Evolutionary conservation across 2,329 filamentous ascomycete species (phyloP).

Genomic region (Laburnicola sp.): DNA sequence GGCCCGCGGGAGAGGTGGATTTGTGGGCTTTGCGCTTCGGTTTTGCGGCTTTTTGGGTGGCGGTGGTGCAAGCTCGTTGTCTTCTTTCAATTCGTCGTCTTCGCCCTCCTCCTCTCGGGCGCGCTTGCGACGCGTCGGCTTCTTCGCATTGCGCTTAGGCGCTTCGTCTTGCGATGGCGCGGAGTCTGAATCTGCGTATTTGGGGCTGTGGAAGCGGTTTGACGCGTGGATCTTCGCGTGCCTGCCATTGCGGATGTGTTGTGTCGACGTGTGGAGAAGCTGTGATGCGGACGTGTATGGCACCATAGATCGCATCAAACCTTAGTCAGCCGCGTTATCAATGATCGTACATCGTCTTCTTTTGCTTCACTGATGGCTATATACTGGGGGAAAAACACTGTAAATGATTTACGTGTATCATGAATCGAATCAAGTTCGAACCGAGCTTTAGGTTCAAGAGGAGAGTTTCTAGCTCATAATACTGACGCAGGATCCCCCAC

Average conservation of each 20-base stretch:
- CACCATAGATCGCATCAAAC: too few species aligned
- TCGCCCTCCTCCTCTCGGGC: constrained; percentile 23
- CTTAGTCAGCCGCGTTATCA: too few species aligned
- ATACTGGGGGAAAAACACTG: too few species aligned
- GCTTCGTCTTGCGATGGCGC: constrained; percentile 18
- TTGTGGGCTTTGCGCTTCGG: constrained; percentile 11
- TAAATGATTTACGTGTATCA: too few species aligned
- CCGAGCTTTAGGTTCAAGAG: too few species aligned
- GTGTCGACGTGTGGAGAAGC: not conserved
- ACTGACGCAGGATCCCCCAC: too few species aligned
- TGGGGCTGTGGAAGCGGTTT: constrained; percentile 17
- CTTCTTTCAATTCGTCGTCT: constrained; percentile 10
- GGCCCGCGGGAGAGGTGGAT: constrained; percentile 13
- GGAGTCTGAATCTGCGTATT: constrained; percentile 26
- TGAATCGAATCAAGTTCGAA: too few species aligned
- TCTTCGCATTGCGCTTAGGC: constrained; percentile 27
- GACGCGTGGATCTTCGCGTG: constrained; percentile 37
- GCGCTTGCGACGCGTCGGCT: constrained; percentile 35
- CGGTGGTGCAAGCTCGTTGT: constrained; percentile 4
- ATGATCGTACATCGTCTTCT: too few species aligned
- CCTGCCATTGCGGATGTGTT: constrained; percentile 25
- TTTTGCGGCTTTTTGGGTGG: constrained; percentile 24
- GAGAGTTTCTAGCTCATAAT: too few species aligned
- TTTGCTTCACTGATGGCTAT: too few species aligned
- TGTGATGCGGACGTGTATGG: too few species aligned